A percentile compares a stretch with the other conserved stretches of the same genome.
Evolutionary conservation across 495 filamentous ascomycete species (phyloP).

Genomic region (Neurospora sp.): DNA sequence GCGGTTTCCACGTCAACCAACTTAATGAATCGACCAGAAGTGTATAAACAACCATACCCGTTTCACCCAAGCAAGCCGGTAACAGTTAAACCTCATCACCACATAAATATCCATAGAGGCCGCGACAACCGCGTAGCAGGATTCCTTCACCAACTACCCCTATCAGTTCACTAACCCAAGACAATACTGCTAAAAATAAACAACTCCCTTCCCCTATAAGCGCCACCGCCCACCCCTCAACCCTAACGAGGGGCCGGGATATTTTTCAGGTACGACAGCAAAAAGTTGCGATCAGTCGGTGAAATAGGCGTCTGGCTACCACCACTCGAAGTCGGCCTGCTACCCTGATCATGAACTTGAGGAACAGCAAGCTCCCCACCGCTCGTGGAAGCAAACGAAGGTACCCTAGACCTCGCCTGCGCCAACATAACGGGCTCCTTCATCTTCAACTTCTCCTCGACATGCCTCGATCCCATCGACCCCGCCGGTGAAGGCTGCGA

Average conservation of each 20-base stretch:
- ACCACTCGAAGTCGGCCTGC: constrained; percentile 26
- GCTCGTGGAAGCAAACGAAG: constrained; percentile 26
- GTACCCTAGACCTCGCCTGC: constrained; percentile 25
- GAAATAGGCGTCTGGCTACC: constrained; percentile 47
- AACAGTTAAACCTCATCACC: background rate
- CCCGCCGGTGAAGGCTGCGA: constrained; percentile 19
- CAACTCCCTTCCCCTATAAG: background rate
- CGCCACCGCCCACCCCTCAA: background rate
- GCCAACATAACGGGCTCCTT: constrained; percentile 25
- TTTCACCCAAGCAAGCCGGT: background rate
- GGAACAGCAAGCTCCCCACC: constrained; percentile 3
- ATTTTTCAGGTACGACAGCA: constrained; percentile 60
- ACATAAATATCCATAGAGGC: background rate
- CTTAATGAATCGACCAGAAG: background rate
- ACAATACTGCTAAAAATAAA: constrained; percentile 1
- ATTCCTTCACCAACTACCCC: background rate
- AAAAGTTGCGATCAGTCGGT: constrained; percentile 62
- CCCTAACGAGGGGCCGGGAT: constrained; percentile 14
- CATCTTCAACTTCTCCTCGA: constrained; percentile 35
- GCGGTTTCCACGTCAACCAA: background rate
- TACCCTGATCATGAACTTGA: constrained; percentile 10
- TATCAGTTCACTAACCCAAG: background rate
- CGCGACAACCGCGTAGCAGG: background rate
- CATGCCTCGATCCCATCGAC: constrained; percentile 23
- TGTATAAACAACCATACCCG: background rate